phyloP scores from a whole-genome alignment of 148 eudicot species.

The Pouteria glomerata region DNA sequence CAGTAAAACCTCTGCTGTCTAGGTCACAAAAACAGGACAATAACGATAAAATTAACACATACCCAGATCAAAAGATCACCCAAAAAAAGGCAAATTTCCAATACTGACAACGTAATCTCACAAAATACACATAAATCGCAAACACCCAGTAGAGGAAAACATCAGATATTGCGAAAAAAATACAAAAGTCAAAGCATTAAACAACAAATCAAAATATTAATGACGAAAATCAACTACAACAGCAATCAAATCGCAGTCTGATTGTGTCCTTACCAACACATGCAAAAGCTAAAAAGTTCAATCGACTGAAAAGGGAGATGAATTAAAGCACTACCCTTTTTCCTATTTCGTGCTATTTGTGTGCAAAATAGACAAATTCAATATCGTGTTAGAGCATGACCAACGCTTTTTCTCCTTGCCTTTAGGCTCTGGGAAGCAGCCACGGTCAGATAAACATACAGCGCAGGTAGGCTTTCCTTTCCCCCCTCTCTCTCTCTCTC shows the following conservation, averaged over 20 bases:
- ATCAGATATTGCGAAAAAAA: neutral
- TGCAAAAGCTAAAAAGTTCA: conserved; percentile 1
- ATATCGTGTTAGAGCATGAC: neutral
- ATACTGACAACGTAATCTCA: neutral
- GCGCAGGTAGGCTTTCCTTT: neutral
- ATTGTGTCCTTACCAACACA: neutral
- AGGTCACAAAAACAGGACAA: neutral
- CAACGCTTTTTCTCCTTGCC: neutral
- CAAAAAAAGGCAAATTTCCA: neutral
- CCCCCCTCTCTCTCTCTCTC: neutral
- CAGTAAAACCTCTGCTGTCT: neutral
- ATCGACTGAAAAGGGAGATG: conserved; percentile 1
- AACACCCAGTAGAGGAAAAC: neutral
- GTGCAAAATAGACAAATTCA: neutral
- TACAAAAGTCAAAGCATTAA: neutral
- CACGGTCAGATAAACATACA: conserved; percentile 5
- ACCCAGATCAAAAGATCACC: conserved; percentile 5
- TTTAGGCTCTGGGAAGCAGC: neutral
- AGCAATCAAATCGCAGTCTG: neutral
- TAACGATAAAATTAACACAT: conserved; percentile 9
- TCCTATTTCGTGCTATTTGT: neutral
- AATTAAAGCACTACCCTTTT: neutral
- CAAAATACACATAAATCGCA: conserved; percentile 1
- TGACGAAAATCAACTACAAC: neutral
- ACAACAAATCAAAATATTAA: neutral